These are phyloP conservation scores for Mrakia gelida DNA, from an alignment of 768 basidiomycete genomes.

Conservation along the genomic window DNA sequence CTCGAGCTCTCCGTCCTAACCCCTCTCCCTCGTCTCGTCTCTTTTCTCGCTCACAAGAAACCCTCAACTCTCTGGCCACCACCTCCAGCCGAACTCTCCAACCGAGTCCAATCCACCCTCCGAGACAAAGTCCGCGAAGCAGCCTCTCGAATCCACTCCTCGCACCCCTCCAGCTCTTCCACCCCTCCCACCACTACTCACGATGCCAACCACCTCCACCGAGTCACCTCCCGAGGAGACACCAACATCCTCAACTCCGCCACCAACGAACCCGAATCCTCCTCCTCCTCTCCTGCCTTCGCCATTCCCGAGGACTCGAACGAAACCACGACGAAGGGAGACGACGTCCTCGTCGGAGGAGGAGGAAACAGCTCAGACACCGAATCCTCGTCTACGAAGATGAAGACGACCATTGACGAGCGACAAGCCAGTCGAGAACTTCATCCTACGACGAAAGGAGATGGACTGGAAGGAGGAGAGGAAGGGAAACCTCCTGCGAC, in stretches of 20 bases:
- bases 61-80: conserved; percentile 32
- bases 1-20: background rate
- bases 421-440: conserved; percentile 5
- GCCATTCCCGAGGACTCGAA: background rate
- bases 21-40: background rate
- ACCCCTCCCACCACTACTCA: background rate
- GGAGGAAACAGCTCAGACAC: background rate
- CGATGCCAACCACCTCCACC: background rate
- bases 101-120: conserved; percentile 22
- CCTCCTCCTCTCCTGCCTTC: background rate
- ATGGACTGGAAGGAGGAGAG: background rate
- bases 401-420: background rate
- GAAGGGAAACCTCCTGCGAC: conserved; percentile 18
- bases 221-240: background rate
- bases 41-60: conserved; percentile 21
- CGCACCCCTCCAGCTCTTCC: background rate
- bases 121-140: conserved; percentile 9
- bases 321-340: conserved; percentile 18
- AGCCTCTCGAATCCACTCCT: background rate
- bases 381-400: background rate
- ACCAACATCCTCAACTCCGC: background rate
- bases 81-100: conserved; percentile 27
- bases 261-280: background rate
- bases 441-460: background rate
- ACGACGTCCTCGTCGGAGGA: background rate